Evolutionary conservation across 768 basidiomycete species (phyloP).

Genomic region (Podaxis mareebaensis): DNA sequence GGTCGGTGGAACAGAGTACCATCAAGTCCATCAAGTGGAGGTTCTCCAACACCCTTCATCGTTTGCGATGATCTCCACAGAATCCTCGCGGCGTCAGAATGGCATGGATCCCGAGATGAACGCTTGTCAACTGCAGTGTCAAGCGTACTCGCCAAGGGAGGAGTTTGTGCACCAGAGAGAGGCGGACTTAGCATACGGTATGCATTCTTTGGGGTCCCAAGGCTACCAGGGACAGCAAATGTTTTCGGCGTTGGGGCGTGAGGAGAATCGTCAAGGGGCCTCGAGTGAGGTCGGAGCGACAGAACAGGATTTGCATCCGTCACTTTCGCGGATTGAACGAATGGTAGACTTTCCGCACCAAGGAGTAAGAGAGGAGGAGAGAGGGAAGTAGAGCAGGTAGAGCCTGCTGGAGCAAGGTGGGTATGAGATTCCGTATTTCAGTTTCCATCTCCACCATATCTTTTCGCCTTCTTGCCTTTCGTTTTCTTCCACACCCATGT

Average conservation of each 20-base stretch:
- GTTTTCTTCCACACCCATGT: too few species aligned
- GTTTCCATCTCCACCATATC: too few species aligned
- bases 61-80: background rate
- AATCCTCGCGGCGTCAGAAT: background rate
- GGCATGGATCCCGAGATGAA: background rate
- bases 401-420: background rate
- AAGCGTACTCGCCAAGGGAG: background rate
- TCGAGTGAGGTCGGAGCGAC: background rate
- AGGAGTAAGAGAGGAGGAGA: background rate
- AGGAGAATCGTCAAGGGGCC: background rate
- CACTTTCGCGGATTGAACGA: conserved; percentile 7
- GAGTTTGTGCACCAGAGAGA: background rate
- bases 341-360: background rate
- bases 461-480: too few species aligned
- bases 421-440: background rate
- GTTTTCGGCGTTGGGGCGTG: background rate
- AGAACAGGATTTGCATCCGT: conserved; percentile 12
- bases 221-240: background rate
- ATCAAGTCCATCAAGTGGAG: background rate
- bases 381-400: too few species aligned
- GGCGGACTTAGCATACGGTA: background rate
- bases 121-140: background rate
- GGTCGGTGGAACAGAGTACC: background rate
- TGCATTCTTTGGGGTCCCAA: background rate
- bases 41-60: background rate